Evolutionary conservation across 352 stramenopile species (phyloP).

Genomic region (Globisporangium nunn): DNA sequence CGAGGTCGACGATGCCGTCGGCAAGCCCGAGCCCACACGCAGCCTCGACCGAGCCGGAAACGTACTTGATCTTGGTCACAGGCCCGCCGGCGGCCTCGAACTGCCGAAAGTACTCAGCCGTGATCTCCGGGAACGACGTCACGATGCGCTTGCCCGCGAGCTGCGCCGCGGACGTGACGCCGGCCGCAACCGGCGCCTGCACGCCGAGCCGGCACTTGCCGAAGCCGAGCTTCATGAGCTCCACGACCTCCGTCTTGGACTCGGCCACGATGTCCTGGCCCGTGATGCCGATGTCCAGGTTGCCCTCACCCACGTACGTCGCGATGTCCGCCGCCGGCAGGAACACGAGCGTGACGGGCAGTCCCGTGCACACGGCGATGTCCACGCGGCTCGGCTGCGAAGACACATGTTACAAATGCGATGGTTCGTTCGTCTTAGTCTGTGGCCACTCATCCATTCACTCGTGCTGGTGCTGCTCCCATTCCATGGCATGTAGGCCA

Average conservation of each 20-base stretch:
- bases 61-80: slow-evolving; percentile 91
- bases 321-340: slow-evolving; percentile 96
- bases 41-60: slow-evolving; percentile 97
- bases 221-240: slow-evolving; percentile 94
- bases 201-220: slow-evolving; percentile 94
- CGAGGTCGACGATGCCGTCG: slow-evolving; percentile 97
- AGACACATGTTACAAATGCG: too few species aligned
- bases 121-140: slow-evolving; percentile 94
- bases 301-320: slow-evolving; percentile 96
- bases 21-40: slow-evolving; percentile 95
- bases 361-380: slow-evolving; percentile 90
- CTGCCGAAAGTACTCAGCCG: slow-evolving; percentile 92
- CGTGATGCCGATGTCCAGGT: slow-evolving; percentile 98
- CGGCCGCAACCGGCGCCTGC: slow-evolving; percentile 89
- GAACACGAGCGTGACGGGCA: slow-evolving; percentile 97
- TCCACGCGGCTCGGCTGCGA: slow-evolving; percentile 76
- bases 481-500: too few species aligned
- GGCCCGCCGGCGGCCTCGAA: slow-evolving; percentile 65
- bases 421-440: not conserved
- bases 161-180: slow-evolving; percentile 69
- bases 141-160: slow-evolving; percentile 96
- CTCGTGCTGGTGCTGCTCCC: too few species aligned
- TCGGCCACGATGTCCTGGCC: slow-evolving; percentile 94
- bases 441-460: not conserved
- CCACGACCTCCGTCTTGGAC: slow-evolving; percentile 84